Conservation (phyloP, 768 basidiomycete species). For the Kwoniella shandongensis region DNA sequence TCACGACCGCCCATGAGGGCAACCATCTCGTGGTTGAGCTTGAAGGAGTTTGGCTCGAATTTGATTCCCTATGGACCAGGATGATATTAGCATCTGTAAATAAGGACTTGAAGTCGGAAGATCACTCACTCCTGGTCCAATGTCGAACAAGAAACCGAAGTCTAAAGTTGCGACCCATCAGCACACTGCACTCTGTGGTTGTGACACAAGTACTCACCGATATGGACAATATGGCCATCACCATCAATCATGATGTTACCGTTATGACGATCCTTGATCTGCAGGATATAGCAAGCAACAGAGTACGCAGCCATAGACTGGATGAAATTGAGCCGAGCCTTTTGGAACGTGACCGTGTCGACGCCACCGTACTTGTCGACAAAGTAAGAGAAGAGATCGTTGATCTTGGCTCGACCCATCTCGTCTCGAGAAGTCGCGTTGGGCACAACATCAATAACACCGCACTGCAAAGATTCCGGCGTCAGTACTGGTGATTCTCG, state of each 20-base stretch:
- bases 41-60: slow-evolving; percentile 97
- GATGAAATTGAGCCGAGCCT: slow-evolving; percentile 90
- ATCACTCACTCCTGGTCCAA: slow-evolving; percentile 75
- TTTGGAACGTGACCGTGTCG: slow-evolving; percentile 85
- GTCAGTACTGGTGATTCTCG: slow-evolving; percentile 9
- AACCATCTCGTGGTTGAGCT: slow-evolving; percentile 98
- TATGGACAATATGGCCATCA: slow-evolving; percentile 92
- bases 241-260: slow-evolving; percentile 99
- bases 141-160: slow-evolving; percentile 61
- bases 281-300: slow-evolving; percentile 93
- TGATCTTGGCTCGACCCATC: slow-evolving; percentile 98
- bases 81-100: neutral
- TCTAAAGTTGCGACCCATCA: slow-evolving; percentile 17
- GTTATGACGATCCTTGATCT: slow-evolving; percentile 98
- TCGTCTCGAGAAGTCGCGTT: slow-evolving; percentile 97
- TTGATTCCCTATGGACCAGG: slow-evolving; percentile 67
- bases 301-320: slow-evolving; percentile 99
- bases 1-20: slow-evolving; percentile 92
- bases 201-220: slow-evolving; percentile 63
- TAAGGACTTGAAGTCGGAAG: neutral
- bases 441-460: slow-evolving; percentile 97
- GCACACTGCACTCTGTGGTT: neutral
- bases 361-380: slow-evolving; percentile 86
- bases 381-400: slow-evolving; percentile 92
- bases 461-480: slow-evolving; percentile 64